Base-by-base conservation (phyloP, 2,329 filamentous ascomycete genomes). In the Exophiala oligosperma region DNA sequence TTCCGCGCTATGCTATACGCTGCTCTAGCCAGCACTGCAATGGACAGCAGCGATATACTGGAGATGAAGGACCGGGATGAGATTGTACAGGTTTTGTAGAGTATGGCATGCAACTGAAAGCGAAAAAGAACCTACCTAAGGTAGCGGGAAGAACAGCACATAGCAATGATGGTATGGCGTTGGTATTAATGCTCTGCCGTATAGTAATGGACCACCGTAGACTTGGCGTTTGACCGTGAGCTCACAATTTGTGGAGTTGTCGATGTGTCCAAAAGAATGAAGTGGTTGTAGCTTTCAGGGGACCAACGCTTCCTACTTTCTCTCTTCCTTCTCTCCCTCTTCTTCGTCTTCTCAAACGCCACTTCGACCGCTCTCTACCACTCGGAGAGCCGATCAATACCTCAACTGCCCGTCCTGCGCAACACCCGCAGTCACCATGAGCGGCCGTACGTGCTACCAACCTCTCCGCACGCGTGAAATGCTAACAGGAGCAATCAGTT, bases 401-500 rank as follows among this genome's bases (percentile, higher is more conserved):
- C 24, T 32, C 26, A 28, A 28, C 24, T 23, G 32, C n/a, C 44
- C 24, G 43, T 48, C 46, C 46, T 48, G 46, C 49, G 54, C 54
- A 58, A 26, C 21, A 24, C 14, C 17, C 44, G 46, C 52, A 52
- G 57, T 56, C 57, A 61, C 57, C 55, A 63, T 63, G 61, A 60
- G 57, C 50, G 61, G 61, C 52, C 61, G 61, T 63, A 49, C 53
- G 61, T 63, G 24, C 46, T 28, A 29, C 29, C 52, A 50, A 35
- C 40, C 35, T 46, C 54, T 49, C 47, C 61, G 54, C 57, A 57
- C 50, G 54, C n/a, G 43, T 35, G 51, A 54, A 58, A 56, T 60
- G 52, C 61, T 63, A 58, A 63, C 46, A 51, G 37, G 32, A 4
- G 24, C 26, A 43, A 26, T 26, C 66, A 97, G 93, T 99, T 80